Conservation (phyloP, 495 filamentous ascomycete genomes). For the Aspergillus mulundensis region DNA sequence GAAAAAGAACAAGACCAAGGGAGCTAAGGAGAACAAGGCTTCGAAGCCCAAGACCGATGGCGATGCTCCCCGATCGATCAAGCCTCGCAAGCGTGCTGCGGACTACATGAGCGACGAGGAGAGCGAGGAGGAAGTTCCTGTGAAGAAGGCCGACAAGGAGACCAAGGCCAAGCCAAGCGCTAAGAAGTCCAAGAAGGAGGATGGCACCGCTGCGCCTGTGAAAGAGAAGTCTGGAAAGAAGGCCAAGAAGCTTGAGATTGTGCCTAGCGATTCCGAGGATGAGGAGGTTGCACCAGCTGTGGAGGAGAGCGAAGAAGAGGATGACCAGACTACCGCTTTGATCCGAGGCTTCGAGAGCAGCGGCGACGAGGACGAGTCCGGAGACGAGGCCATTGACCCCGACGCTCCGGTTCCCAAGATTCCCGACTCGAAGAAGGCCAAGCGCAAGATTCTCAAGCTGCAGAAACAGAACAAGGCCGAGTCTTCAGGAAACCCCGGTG, state of each 20-base stretch:
- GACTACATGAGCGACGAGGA: slow-evolving; percentile 48
- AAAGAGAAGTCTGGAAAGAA: slow-evolving; percentile 34
- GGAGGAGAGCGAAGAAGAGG: slow-evolving; percentile 37
- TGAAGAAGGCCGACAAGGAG: slow-evolving; percentile 19
- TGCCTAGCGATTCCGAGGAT: slow-evolving; percentile 30
- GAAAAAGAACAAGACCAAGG: slow-evolving; percentile 33
- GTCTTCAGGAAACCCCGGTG: slow-evolving; percentile 57
- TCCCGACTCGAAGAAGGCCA: slow-evolving; percentile 62
- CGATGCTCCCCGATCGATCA: slow-evolving; percentile 32
- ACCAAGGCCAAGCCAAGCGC: slow-evolving; percentile 24
- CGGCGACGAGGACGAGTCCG: slow-evolving; percentile 55
- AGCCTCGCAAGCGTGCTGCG: slow-evolving; percentile 53
- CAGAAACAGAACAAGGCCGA: slow-evolving; percentile 34
- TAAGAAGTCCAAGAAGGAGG: slow-evolving; percentile 43
- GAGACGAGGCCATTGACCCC: slow-evolving; percentile 51
- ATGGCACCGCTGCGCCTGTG: slow-evolving; percentile 24
- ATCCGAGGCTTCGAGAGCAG: slow-evolving; percentile 80
- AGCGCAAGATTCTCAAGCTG: slow-evolving; percentile 53
- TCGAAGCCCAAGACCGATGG: slow-evolving; percentile 32
- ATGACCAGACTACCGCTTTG: slow-evolving; percentile 63
- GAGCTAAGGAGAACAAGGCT: slow-evolving; percentile 22
- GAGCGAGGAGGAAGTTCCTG: slow-evolving; percentile 21
- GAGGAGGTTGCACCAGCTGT: slow-evolving; percentile 25
- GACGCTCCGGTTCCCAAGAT: slow-evolving; percentile 54
- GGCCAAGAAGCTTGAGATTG: slow-evolving; percentile 28